Percentiles rank a stretch among this genome's conserved stretches.
These are phyloP conservation scores for Daldinia concentrica DNA, from an alignment of 495 filamentous ascomycete species.

Conservation along the genomic window DNA sequence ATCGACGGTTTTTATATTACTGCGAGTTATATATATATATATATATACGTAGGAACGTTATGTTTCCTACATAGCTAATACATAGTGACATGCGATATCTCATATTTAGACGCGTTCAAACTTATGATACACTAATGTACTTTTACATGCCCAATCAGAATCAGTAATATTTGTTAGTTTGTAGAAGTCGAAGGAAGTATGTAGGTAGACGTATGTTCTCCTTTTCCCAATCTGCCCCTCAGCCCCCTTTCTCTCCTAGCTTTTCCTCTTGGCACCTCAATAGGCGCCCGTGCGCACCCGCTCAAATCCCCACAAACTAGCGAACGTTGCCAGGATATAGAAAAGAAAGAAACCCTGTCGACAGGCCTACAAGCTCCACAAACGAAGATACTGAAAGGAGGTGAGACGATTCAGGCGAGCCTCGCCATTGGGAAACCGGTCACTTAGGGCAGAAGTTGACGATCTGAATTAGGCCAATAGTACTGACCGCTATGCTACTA, in stretches of 20 bases:
- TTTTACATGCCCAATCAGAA: neutral
- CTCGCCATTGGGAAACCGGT: constrained; percentile 27
- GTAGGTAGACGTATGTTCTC: neutral
- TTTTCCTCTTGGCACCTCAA: constrained; percentile 14
- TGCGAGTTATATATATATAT: no score
- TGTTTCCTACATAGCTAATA: neutral
- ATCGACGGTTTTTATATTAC: neutral
- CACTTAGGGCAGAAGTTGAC: constrained; percentile 6
- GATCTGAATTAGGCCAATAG: constrained; percentile 42
- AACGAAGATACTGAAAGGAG: constrained; percentile 14
- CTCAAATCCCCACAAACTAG: constrained; percentile 33
- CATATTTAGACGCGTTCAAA: neutral
- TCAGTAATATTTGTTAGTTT: neutral
- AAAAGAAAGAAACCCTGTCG: constrained; percentile 14
- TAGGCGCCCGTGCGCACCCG: constrained; percentile 25
- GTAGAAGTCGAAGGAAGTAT: neutral
- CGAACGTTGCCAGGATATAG: constrained; percentile 20
- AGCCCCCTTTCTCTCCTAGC: constrained; percentile 22
- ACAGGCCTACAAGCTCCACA: constrained; percentile 21
- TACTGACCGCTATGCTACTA: constrained; percentile 30
- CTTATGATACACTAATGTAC: neutral
- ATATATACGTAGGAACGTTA: no score
- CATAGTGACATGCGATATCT: neutral
- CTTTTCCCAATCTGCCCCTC: neutral
- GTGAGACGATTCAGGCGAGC: constrained; percentile 23